Base-by-base conservation (phyloP, 805 yeast species). In the Osmozyma mogii region DNA sequence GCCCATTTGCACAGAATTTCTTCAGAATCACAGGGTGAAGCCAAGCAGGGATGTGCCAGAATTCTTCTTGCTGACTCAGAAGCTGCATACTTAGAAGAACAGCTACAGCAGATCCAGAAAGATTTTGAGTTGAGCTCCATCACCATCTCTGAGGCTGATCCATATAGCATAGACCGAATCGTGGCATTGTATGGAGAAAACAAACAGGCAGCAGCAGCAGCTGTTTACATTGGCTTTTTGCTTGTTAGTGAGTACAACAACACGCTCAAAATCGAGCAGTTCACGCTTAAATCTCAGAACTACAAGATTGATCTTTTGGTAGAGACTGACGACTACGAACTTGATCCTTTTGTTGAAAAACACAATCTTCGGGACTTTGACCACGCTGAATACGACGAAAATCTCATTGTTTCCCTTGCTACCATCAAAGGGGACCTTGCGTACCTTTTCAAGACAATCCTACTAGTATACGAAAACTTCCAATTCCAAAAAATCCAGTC, bases 281-380 rank as follows among this genome's bases (percentile, higher is more conserved):
- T 41, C 32, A 61, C 64, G 1, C 49, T 62, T 25, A 59, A 58
- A 29, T 54, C 60, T 2, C 29, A 42, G 17, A 58, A 56, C 33
- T 58, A 58, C 36, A 25, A 28, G 13, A 16, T 48, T 43, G n/a
- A 4, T 17, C 5, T 16, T 11, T 18, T 5, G 13, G 23, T 40
- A 5, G 44, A 42, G 27, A 33, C 31, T 5, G 29, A 22, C 5
- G 35, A 29, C n/a, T 21, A 28, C 30, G 28, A 31, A 12, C 22
- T 32, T 9, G 24, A 9, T 17, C 23, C 16, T 6, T 20, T 32
- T 15, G n/a, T 17, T 15, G 24, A 25, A 9, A 29, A 17, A 18
- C 32, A 30, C 11, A 27, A 36, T 5, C 25, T 19, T 8, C 23
- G 19, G 5, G 14, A 29, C 7, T 27, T 32, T 3, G 46, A 42